A percentile compares a stretch with the other conserved stretches of the same genome.
Evolutionary conservation across 108 stramenopile genomes (phyloP).

Genomic region (Skeletonema menzelii): DNA sequence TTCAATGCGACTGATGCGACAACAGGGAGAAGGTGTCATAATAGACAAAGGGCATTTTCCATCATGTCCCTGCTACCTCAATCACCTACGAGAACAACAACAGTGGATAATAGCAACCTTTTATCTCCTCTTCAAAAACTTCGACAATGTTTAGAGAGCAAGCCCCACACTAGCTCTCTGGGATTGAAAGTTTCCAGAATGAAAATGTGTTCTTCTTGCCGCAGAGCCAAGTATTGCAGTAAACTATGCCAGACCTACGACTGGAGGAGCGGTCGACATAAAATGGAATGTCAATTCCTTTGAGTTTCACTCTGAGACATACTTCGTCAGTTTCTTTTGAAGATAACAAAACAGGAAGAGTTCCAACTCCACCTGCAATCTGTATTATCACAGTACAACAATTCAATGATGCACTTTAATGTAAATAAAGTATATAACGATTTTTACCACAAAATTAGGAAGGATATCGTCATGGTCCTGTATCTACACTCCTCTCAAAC

Average conservation of each 20-base stretch:
- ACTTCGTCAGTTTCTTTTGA: no score
- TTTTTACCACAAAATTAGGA: no score
- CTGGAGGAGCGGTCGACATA: conserved; percentile 89
- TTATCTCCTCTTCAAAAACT: conserved; percentile 22
- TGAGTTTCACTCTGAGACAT: no score
- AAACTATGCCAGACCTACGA: conserved; percentile 90
- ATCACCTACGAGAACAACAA: neutral
- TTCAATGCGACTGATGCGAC: neutral
- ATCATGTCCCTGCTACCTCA: conserved; percentile 10
- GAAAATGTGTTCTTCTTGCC: conserved; percentile 92
- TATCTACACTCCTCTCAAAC: no score
- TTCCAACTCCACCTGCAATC: no score
- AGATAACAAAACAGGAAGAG: neutral
- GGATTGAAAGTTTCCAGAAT: conserved; percentile 68
- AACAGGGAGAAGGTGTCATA: neutral
- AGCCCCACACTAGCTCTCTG: neutral
- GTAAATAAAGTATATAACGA: no score
- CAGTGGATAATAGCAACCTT: neutral
- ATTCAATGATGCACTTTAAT: no score
- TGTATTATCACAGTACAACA: no score
- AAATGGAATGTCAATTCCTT: conserved; percentile 86
- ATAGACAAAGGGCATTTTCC: neutral
- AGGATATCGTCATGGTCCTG: no score
- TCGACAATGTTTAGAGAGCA: conserved; percentile 4
- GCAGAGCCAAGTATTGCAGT: conserved; percentile 88